Conservation (phyloP, 2,329 filamentous ascomycete genomes). For the Colletotrichum orbiculare region DNA sequence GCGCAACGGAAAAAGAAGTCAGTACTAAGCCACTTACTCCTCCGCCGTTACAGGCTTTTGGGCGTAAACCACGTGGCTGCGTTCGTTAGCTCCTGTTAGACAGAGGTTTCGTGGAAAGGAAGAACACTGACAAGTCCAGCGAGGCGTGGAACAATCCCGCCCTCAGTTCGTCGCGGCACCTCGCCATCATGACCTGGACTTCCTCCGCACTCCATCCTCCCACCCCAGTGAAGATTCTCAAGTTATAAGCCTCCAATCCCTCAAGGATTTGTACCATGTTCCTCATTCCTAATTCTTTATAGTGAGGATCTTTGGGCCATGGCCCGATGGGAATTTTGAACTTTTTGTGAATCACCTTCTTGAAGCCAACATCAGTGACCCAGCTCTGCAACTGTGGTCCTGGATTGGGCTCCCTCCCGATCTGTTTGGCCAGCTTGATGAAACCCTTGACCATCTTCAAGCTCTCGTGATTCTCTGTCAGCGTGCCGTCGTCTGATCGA, state of each 20-base stretch:
- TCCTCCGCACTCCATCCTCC: constrained; percentile 44
- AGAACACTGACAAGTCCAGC: neutral
- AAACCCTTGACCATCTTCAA: constrained; percentile 32
- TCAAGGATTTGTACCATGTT: constrained; percentile 37
- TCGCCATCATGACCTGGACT: constrained; percentile 42
- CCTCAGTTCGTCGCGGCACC: constrained; percentile 43
- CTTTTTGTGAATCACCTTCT: constrained; percentile 44
- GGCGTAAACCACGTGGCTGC: neutral
- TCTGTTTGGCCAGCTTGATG: constrained; percentile 37
- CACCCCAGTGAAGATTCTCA: constrained; percentile 43
- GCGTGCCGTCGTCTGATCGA: constrained; percentile 39
- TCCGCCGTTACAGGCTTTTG: neutral
- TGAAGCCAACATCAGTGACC: constrained; percentile 50
- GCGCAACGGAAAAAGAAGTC: too few species aligned
- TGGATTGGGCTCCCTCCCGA: constrained; percentile 45
- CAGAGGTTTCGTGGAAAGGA: neutral
- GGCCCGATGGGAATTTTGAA: constrained; percentile 49
- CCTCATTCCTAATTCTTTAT: constrained; percentile 45
- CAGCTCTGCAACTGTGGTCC: constrained; percentile 42
- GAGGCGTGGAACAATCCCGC: neutral
- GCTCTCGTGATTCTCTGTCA: constrained; percentile 26
- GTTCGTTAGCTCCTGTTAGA: neutral
- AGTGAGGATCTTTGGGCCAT: constrained; percentile 48
- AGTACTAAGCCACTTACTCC: too few species aligned
- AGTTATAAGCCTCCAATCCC: constrained; percentile 40